Base-by-base conservation (phyloP, 345 rosid genomes). In the Theobroma cacao region DNA sequence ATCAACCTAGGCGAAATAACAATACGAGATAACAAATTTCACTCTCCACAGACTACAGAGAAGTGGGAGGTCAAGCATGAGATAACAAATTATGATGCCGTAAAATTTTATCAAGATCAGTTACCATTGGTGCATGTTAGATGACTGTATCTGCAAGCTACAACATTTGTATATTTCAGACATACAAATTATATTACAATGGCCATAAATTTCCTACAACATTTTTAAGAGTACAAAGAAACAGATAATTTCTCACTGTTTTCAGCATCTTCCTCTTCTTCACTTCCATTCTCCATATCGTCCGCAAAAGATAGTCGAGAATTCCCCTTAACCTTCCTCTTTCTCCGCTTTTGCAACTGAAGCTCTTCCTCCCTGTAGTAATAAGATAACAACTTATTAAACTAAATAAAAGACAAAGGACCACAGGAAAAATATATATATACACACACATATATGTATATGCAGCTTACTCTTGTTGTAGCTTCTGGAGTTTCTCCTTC, bases 401-500 rank as follows among this genome's bases (percentile, higher is more conserved):
- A 24, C 50, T 67, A 31, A 50, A 62, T 7, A 59, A 78, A 14
- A 17, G 0, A 80, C n/a, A 41, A 47, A 9, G 12, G 68, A 68
- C 33, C 50, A 6, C 33, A 30, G 17, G 17, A 41, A 53, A 2
- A 22, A n/a, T 2, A 65, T 2, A 75, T n/a, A 50, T 13, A 26
- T 1, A 72, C 52, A n/a, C n/a, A n/a, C n/a, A n/a, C n/a, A n/a
- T n/a, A n/a, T n/a, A n/a, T 26, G 4, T 38, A 64, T 17, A 62
- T 17, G 18, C 15, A 62, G 26, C 97, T 79, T 79, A 96, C 99
- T 97, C 98, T 86, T 97, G 92, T 43, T 89, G 97, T 50, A 97
- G 88, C 89, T 91, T 93, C 72, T 89, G 93, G 72, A 93, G 90
- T 79, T 97, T 97, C 92, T 97, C 99, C 89, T 94, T 94, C 86